Base-by-base conservation (phyloP, 371 early-diverging fungal genomes). In the Modicella reniformis region DNA sequence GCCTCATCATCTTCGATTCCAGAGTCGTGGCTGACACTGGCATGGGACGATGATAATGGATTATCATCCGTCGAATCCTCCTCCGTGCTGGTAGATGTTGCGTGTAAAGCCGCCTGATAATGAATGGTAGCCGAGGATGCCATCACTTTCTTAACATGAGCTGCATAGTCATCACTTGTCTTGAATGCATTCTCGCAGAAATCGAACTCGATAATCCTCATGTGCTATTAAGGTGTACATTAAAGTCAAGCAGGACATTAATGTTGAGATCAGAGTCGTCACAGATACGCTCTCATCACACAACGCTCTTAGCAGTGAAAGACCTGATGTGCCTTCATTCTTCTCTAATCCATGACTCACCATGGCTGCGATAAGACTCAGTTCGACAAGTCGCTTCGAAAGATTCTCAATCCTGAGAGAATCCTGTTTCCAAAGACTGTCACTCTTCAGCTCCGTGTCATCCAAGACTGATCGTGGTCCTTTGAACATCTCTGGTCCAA, bases 401-500 rank as follows among this genome's bases (percentile, higher is more conserved):
- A 73, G 26, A 8, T 59, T 66, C 33, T 73, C 80, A 7, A 30
- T 30, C 56, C 55, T 70, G 37, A 55, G 37, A 15, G 73, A 61
- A 3, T 66, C 80, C 33, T 66, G 70, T 29, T 62, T 79, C 80
- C 80, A 79, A 19, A 79, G 63, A 23, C 55, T 50, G n/a, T 63
- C 74, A 21, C 56, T 57, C 49, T 79, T 72, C 55, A 79, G 37
- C 40, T 79, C 80, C 47, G 26, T 32, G 30, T 79, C 73, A 9
- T 70, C 67, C 53, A 79, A 21, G 19, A 49, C 61, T 15, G 73
- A 70, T 12, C 59, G 67, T 0, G 66, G 41, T 17, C 70, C 74
- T 33, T 84, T 83, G 28, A 82, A 83, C 54, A 87, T 59, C 10
- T 76, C 74, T 54, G 81, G 81, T 1, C 82, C 84, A 70, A 85